These are phyloP conservation scores for Schizochytrium sp. DNA, from an alignment of 108 stramenopile species.

Conservation along the genomic window DNA sequence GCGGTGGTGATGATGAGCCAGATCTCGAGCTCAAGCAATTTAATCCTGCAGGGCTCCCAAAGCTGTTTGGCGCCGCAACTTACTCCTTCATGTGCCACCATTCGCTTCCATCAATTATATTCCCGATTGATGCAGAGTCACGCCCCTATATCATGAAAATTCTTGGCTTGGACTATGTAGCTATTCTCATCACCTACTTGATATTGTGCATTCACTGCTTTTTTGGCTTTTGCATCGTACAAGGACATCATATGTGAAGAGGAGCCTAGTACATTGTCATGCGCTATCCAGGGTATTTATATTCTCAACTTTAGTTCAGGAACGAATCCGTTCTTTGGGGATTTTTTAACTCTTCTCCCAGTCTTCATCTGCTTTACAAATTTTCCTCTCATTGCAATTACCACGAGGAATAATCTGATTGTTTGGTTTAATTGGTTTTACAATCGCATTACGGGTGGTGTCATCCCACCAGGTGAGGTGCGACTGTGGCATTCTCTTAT, in stretches of 20 bases:
- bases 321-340: slow-evolving; percentile 40
- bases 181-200: not conserved
- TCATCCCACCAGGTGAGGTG: not conserved
- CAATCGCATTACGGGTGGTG: not conserved
- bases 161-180: slow-evolving; percentile 42
- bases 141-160: slow-evolving; percentile 9
- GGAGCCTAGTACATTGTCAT: not conserved
- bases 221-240: slow-evolving; percentile 36
- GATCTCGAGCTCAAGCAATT: not conserved
- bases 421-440: slow-evolving; percentile 19
- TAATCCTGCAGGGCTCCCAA: not conserved
- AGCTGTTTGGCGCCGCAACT: slow-evolving; percentile 58
- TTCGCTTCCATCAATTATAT: slow-evolving; percentile 52
- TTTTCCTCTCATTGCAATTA: slow-evolving; percentile 53
- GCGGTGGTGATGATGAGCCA: not conserved
- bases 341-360: slow-evolving; percentile 44
- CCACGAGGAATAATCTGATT: slow-evolving; percentile 45
- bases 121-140: not conserved
- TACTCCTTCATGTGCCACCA: slow-evolving; percentile 61
- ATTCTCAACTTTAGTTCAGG: slow-evolving; percentile 26
- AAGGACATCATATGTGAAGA: slow-evolving; percentile 4
- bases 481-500: not conserved
- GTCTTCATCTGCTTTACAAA: slow-evolving; percentile 49
- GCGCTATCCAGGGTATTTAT: slow-evolving; percentile 46
- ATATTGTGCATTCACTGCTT: slow-evolving; percentile 33